These are phyloP conservation scores for Penicillium sp. DNA, from an alignment of 2,329 filamentous ascomycete genomes.

Conservation along the genomic window DNA sequence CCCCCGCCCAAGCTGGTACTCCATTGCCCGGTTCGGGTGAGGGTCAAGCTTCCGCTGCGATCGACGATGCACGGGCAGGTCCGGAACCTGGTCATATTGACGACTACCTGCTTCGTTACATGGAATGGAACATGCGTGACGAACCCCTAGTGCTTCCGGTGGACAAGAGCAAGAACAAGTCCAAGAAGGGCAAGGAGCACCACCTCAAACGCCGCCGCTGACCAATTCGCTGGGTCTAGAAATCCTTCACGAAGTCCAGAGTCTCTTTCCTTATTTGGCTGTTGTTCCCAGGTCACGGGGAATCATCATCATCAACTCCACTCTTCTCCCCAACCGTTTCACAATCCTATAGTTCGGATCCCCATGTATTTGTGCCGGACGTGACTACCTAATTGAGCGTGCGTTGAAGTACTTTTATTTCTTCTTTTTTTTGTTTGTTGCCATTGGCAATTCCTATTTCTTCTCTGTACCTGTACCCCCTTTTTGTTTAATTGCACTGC, in stretches of 20 bases:
- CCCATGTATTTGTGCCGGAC: conserved; percentile 7
- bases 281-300: neutral
- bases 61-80: conserved; percentile 32
- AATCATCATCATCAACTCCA: neutral
- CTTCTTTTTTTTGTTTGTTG: neutral
- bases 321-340: conserved; percentile 9
- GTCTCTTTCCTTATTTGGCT: neutral
- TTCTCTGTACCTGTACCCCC: neutral
- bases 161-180: conserved; percentile 51
- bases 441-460: neutral
- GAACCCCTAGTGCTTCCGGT: conserved; percentile 49
- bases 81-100: conserved; percentile 63
- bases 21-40: conserved; percentile 41
- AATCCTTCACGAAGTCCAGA: conserved; percentile 1
- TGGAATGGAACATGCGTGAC: conserved; percentile 59
- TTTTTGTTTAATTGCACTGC: conserved; percentile 4
- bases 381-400: conserved; percentile 7
- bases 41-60: conserved; percentile 10
- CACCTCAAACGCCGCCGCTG: conserved; percentile 41
- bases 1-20: conserved; percentile 36
- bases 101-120: conserved; percentile 71
- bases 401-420: neutral
- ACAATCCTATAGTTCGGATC: neutral
- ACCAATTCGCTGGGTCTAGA: conserved; percentile 2
- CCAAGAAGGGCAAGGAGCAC: conserved; percentile 50